Evolutionary conservation across 1,139 yeast genomes (phyloP), one percentile per base, ranked within the genome.

Genomic region (Protomyces arabidopsidicola): DNA sequence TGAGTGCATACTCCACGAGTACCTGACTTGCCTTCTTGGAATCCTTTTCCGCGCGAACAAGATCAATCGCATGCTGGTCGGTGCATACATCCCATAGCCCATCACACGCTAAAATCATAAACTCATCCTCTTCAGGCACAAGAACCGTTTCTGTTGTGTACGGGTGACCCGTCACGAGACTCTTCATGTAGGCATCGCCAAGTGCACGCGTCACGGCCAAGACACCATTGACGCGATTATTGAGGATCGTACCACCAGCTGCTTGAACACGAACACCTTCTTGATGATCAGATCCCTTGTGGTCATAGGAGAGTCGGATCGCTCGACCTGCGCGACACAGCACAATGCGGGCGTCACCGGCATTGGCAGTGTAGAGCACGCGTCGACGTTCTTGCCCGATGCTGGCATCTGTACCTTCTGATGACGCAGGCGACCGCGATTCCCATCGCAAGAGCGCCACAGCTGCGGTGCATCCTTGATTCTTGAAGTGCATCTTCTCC

Each of bases 171-270:
- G 90, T 84, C 22, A 93, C 97, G 67, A 89, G 79, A 64, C 86
- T 88, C 74, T 95, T 95, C 85, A 93, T 87, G 75, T 90, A 91
- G 20, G 87, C 81, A 74, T 93, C 98, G n/a, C 98, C 99, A 52
- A 93, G 79, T 1, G 98, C 87, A 67, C 99, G 79, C 1, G 97
- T 90, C 18, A 93, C 97, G 0, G 98, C 98, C 64, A 95, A 79
- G 72, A 95, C 91, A 4, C 98, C 98, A 73, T 91, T 93, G 45
- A 93, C 98, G 69, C 99, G 81, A 70, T 90, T 88, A 71, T 90
- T 90, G 82, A 95, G 82, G 65, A 93, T 84, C 45, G 93, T 76
- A 0, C 98, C 98, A 1, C 98, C 98, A 3, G 83, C 80, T 60
- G 84, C 81, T 64, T 84, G 82, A 20, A 93, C 86, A 68, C 98